phyloP scores from a whole-genome alignment of 495 filamentous ascomycete genomes.

The Tuber calosporum region DNA sequence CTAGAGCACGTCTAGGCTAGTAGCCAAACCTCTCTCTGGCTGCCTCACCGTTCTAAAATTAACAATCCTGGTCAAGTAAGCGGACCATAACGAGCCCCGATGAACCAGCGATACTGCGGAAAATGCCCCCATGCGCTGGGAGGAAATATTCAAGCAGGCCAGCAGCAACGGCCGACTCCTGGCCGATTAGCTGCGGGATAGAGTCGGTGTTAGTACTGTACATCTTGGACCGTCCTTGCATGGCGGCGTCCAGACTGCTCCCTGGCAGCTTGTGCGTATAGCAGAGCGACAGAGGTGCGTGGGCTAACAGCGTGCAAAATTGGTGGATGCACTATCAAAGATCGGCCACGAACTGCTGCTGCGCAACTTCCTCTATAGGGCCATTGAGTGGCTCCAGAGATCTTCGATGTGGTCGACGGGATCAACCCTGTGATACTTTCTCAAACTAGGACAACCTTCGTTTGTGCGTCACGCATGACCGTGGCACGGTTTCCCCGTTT shows the following conservation, averaged over 20 bases:
- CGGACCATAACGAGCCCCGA: constrained; percentile 47
- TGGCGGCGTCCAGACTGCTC: constrained; percentile 65
- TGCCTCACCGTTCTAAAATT: constrained; percentile 5
- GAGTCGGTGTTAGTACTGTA: constrained; percentile 60
- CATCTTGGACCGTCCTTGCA: constrained; percentile 60
- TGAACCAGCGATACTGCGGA: constrained; percentile 56
- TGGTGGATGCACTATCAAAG: constrained; percentile 65
- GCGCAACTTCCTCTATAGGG: constrained; percentile 50
- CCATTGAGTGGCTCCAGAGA: constrained; percentile 67
- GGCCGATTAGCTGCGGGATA: constrained; percentile 39
- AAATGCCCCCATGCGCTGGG: constrained; percentile 58
- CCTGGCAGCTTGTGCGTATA: constrained; percentile 70
- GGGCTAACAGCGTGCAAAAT: constrained; percentile 44
- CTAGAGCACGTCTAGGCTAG: constrained; percentile 59
- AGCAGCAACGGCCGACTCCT: constrained; percentile 36
- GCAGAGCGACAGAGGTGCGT: constrained; percentile 48
- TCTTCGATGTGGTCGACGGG: constrained; percentile 54
- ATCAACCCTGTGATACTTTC: constrained; percentile 55
- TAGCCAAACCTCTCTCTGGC: constrained; percentile 11
- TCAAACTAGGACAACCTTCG: constrained; percentile 55
- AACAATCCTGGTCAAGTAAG: constrained; percentile 7
- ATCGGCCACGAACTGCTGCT: constrained; percentile 58
- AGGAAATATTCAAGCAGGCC: constrained; percentile 47
- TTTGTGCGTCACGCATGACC: constrained; percentile 58
- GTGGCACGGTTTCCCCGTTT: constrained; percentile 52